Conservation (phyloP, 2,329 filamentous ascomycete genomes). For the Ceratocystis destructans region DNA sequence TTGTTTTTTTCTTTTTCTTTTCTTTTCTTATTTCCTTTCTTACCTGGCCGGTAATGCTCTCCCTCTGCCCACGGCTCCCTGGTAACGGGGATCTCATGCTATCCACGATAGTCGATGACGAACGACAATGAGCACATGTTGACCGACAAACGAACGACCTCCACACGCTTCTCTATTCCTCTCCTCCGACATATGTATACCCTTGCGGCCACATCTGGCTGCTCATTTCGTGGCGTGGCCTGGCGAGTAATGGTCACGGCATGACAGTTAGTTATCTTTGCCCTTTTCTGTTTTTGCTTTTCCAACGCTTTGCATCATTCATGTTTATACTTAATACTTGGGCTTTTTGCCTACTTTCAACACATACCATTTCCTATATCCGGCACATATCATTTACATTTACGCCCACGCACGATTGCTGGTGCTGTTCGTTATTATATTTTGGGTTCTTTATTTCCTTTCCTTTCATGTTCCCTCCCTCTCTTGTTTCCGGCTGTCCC, state of each 20-base stretch:
- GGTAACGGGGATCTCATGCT: conserved; percentile 21
- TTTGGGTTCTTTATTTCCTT: too few species aligned
- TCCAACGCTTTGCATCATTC: background rate
- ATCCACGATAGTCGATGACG: conserved; percentile 19
- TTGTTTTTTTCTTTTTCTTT: too few species aligned
- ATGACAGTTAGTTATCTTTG: background rate
- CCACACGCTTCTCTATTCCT: background rate
- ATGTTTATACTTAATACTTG: background rate
- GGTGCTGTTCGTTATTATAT: too few species aligned
- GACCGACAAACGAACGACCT: conserved; percentile 7
- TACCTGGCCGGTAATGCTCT: background rate
- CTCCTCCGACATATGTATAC: conserved; percentile 8
- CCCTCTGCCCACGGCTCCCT: background rate
- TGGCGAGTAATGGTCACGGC: too few species aligned
- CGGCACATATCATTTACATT: background rate
- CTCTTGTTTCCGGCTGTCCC: too few species aligned
- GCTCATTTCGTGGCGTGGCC: background rate
- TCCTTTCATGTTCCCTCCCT: too few species aligned
- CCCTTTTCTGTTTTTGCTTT: background rate
- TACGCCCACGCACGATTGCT: background rate
- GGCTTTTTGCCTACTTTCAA: background rate
- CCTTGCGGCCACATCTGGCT: background rate
- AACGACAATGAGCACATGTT: conserved; percentile 5
- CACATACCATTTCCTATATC: background rate
- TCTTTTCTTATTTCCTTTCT: too few species aligned